Evolutionary conservation across 192 early-diverging fungal genomes (phyloP).

Genomic region (Bifiguratus adelaidae): DNA sequence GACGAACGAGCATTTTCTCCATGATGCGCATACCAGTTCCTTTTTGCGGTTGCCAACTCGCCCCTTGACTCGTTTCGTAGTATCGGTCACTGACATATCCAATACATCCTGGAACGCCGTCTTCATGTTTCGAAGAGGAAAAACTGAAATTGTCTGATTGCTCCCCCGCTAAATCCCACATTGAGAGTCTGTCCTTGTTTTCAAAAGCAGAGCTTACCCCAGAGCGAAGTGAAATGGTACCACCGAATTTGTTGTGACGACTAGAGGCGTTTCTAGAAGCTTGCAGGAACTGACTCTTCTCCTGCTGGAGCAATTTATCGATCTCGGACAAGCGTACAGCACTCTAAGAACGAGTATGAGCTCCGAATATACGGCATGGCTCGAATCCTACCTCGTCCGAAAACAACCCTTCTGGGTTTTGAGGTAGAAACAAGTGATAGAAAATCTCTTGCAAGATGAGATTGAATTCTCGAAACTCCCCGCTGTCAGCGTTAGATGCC

Average conservation of each 20-base stretch:
- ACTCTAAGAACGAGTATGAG: background rate
- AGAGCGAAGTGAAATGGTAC: no score
- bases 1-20: no score
- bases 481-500: slow-evolving; percentile 46
- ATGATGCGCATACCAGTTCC: no score
- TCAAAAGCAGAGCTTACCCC: no score
- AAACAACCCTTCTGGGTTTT: slow-evolving; percentile 33
- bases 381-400: slow-evolving; percentile 12
- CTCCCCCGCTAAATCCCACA: no score
- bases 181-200: no score
- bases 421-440: slow-evolving; percentile 44
- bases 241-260: slow-evolving; percentile 59
- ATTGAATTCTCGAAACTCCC: slow-evolving; percentile 54
- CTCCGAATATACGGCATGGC: background rate
- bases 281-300: background rate
- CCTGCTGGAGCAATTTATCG: slow-evolving; percentile 3
- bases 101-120: no score
- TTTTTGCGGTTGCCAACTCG: no score
- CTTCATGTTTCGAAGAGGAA: background rate
- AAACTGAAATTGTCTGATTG: background rate
- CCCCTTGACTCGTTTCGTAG: no score
- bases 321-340: background rate
- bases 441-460: slow-evolving; percentile 47
- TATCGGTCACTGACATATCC: no score
- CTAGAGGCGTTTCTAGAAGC: slow-evolving; percentile 10